These are phyloP conservation scores for Botryotinia globosa DNA, from an alignment of 2,329 filamentous ascomycete species.

Conservation along the genomic window DNA sequence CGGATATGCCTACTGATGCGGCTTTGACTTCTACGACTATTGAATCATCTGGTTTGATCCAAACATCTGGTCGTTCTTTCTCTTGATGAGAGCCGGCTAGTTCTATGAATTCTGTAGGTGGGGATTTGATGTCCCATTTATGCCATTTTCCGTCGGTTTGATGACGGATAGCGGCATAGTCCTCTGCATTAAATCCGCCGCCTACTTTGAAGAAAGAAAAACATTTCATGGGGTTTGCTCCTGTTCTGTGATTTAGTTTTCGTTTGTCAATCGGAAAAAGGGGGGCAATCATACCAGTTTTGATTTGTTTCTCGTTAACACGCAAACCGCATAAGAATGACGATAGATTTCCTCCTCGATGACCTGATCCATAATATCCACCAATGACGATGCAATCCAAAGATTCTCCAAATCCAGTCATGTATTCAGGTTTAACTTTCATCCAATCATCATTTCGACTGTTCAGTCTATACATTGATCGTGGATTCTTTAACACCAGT, in stretches of 20 bases:
- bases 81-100: conserved; percentile 73
- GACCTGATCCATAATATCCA: conserved; percentile 87
- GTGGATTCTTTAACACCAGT: conserved; percentile 88
- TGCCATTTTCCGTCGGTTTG: conserved; percentile 89
- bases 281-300: background rate
- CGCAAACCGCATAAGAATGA: conserved; percentile 89
- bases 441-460: conserved; percentile 95
- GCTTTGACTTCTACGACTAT: conserved; percentile 88
- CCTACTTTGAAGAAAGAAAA: conserved; percentile 98
- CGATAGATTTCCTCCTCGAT: conserved; percentile 75
- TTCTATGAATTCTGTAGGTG: conserved; percentile 75
- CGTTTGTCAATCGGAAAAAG: background rate
- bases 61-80: conserved; percentile 80
- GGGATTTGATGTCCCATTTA: conserved; percentile 74
- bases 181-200: conserved; percentile 81
- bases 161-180: conserved; percentile 80
- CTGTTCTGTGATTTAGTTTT: conserved; percentile 21
- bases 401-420: conserved; percentile 92
- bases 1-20: conserved; percentile 69
- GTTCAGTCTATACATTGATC: conserved; percentile 81
- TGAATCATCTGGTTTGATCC: conserved; percentile 88
- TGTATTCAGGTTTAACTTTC: conserved; percentile 98
- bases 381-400: conserved; percentile 88
- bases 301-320: conserved; percentile 48
- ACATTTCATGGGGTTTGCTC: conserved; percentile 66